Conservation (phyloP, 1,284 basidiomycete genomes). For the Ustilago sp. region DNA sequence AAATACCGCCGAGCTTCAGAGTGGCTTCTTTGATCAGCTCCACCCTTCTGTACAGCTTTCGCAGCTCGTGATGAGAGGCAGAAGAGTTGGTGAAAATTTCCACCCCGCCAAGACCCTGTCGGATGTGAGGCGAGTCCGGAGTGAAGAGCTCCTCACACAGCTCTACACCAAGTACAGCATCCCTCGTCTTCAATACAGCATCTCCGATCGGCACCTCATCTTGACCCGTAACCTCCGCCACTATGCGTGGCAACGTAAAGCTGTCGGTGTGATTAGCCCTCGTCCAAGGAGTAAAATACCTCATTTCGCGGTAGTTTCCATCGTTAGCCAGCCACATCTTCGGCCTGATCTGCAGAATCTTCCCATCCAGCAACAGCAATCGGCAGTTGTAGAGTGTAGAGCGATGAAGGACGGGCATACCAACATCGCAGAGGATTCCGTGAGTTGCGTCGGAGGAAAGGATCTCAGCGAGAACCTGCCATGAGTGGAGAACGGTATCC, state of each 20-base stretch:
- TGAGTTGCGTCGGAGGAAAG: slow-evolving; percentile 55
- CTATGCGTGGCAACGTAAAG: slow-evolving; percentile 86
- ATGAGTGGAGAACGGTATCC: slow-evolving; percentile 65
- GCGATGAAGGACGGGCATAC: slow-evolving; percentile 86
- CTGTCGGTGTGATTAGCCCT: slow-evolving; percentile 88
- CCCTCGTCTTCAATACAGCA: slow-evolving; percentile 89
- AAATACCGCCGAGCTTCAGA: slow-evolving; percentile 94
- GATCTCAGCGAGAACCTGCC: slow-evolving; percentile 66
- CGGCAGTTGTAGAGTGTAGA: slow-evolving; percentile 98
- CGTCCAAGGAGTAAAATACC: slow-evolving; percentile 96
- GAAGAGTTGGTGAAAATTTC: slow-evolving; percentile 99
- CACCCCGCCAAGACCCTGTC: slow-evolving; percentile 96
- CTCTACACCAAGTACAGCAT: slow-evolving; percentile 95
- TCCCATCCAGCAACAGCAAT: slow-evolving; percentile 83
- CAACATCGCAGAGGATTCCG: slow-evolving; percentile 67
- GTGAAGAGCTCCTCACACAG: slow-evolving; percentile 98
- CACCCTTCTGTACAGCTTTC: slow-evolving; percentile 89
- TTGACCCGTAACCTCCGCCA: slow-evolving; percentile 88
- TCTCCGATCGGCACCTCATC: slow-evolving; percentile 96
- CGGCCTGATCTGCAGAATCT: slow-evolving; percentile 92
- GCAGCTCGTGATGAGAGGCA: slow-evolving; percentile 95
- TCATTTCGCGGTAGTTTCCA: slow-evolving; percentile 95
- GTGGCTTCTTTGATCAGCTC: slow-evolving; percentile 98
- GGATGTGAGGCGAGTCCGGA: slow-evolving; percentile 92
- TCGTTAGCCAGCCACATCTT: slow-evolving; percentile 99